These are phyloP conservation scores for Camelina neglecta DNA, from an alignment of 345 rosid genomes.

Conservation along the genomic window DNA sequence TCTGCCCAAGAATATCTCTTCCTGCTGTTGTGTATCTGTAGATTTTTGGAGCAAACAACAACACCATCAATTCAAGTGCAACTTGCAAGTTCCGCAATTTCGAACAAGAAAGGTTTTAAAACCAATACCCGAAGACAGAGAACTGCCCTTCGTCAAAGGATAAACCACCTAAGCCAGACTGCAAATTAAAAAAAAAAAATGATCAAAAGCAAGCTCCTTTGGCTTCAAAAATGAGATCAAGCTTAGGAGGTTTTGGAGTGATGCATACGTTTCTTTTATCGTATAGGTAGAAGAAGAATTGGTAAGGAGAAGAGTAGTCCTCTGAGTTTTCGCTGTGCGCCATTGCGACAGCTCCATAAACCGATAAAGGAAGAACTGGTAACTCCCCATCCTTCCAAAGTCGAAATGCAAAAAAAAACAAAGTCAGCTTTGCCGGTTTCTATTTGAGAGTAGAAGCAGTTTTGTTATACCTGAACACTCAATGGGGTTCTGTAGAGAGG, in stretches of 20 bases:
- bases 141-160: conserved; percentile 96
- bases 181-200: background rate
- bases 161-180: conserved; percentile 95
- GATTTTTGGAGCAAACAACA: background rate
- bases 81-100: background rate
- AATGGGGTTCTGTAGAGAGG: conserved; percentile 83
- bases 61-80: background rate
- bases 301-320: conserved; percentile 88
- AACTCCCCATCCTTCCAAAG: conserved; percentile 77
- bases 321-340: conserved; percentile 84
- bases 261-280: conserved; percentile 82
- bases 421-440: conserved; percentile 9
- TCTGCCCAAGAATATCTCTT: conserved; percentile 78
- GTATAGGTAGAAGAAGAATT: conserved; percentile 88
- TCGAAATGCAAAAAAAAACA: conserved; percentile 4
- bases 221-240: background rate
- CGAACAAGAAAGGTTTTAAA: background rate
- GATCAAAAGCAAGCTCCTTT: conserved; percentile 18
- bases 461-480: conserved; percentile 65
- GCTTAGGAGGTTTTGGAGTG: conserved; percentile 4
- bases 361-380: conserved; percentile 87
- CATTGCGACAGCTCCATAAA: conserved; percentile 93
- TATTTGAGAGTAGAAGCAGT: background rate
- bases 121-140: conserved; percentile 81
- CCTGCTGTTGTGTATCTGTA: conserved; percentile 74